phyloP scores from a whole-genome alignment of 768 basidiomycete species.

The Macrolepiota dolichaula region DNA sequence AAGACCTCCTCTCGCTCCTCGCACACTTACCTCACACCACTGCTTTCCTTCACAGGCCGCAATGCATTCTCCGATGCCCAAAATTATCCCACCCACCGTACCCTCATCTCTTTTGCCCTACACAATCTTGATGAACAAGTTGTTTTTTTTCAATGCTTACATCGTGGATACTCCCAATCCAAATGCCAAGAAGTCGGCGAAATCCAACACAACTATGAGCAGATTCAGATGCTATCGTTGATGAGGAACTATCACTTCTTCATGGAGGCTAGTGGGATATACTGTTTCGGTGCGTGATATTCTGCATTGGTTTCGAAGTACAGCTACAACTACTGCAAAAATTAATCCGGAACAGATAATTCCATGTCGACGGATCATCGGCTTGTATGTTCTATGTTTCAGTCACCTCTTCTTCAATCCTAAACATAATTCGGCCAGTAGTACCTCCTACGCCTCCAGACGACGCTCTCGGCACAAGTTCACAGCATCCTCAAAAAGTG shows the following conservation, averaged over 20 bases:
- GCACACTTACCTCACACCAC: no score
- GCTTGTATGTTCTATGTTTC: slow-evolving; percentile 47
- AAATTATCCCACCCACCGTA: no score
- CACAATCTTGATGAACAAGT: no score
- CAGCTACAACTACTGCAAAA: slow-evolving; percentile 79
- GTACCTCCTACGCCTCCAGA: slow-evolving; percentile 66
- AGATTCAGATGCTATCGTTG: slow-evolving; percentile 63
- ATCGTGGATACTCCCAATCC: no score
- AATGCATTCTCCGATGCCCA: no score
- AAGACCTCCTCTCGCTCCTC: no score
- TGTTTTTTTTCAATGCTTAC: no score
- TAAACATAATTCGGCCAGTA: slow-evolving; percentile 38
- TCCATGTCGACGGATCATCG: slow-evolving; percentile 62
- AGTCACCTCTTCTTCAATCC: slow-evolving; percentile 1
- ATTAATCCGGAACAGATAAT: slow-evolving; percentile 84
- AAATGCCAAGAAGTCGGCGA: slow-evolving; percentile 2
- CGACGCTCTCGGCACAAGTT: slow-evolving; percentile 76
- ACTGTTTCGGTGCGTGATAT: slow-evolving; percentile 84
- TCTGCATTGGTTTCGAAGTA: slow-evolving; percentile 86
- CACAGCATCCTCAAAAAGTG: slow-evolving; percentile 80
- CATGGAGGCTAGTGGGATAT: slow-evolving; percentile 91
- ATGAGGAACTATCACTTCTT: slow-evolving; percentile 82
- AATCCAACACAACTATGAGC: slow-evolving; percentile 17
- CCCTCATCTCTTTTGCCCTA: no score
- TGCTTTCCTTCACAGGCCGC: no score